phyloP scores from a whole-genome alignment of 1,139 yeast species.

The Pichia norvegensis region DNA sequence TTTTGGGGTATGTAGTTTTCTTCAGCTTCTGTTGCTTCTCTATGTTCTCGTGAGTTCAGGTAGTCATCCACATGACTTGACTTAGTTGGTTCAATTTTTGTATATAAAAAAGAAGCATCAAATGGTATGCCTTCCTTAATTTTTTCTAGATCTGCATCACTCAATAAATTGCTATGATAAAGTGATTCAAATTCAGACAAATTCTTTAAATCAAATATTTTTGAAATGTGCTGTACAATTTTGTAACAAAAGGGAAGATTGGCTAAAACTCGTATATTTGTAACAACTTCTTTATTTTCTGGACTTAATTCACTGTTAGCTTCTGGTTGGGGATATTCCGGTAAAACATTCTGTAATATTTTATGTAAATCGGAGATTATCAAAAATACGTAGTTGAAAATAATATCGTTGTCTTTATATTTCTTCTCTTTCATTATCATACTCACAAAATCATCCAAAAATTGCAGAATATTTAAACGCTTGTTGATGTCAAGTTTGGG shows the following conservation, averaged over 20 bases:
- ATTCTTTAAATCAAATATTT: constrained; percentile 12
- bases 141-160: constrained; percentile 32
- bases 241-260: constrained; percentile 42
- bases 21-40: background rate
- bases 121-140: constrained; percentile 33
- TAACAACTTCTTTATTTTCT: background rate
- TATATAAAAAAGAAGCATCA: constrained; percentile 18
- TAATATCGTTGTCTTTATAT: constrained; percentile 9
- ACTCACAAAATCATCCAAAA: constrained; percentile 51
- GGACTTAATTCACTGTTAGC: constrained; percentile 1
- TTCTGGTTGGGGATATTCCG: constrained; percentile 28
- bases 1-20: constrained; percentile 10
- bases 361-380: constrained; percentile 37
- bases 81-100: constrained; percentile 8
- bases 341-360: constrained; percentile 48
- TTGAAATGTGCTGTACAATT: constrained; percentile 23
- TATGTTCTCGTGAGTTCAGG: constrained; percentile 6
- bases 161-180: constrained; percentile 31
- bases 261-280: constrained; percentile 27
- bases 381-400: constrained; percentile 35
- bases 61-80: constrained; percentile 17
- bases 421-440: constrained; percentile 23
- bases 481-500: constrained; percentile 49
- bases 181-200: constrained; percentile 22
- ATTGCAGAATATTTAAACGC: constrained; percentile 60